Evolutionary conservation across 805 yeast genomes (phyloP).

Genomic region (Nadsonia fulvescens): DNA sequence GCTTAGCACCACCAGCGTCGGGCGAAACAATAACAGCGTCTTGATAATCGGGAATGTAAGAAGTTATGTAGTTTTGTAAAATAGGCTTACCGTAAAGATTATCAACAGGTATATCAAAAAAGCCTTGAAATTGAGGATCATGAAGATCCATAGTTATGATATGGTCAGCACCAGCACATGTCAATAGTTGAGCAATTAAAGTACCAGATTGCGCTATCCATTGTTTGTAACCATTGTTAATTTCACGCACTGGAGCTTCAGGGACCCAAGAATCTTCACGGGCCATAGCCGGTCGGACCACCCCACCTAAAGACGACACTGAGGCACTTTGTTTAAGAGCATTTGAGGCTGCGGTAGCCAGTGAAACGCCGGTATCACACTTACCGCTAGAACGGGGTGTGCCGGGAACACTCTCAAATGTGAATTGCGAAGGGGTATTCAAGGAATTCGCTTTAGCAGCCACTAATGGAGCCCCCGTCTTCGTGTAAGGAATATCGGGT

Average conservation of each 20-base stretch:
- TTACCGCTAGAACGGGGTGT: conserved; percentile 20
- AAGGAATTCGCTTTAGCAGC: conserved; percentile 8
- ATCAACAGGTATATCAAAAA: conserved; percentile 91
- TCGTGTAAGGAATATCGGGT: conserved; percentile 77
- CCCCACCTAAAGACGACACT: conserved; percentile 1
- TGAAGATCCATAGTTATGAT: conserved; percentile 95
- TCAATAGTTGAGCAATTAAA: conserved; percentile 67
- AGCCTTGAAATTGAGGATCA: conserved; percentile 96
- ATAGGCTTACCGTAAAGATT: conserved; percentile 80
- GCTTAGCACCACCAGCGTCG: conserved; percentile 97
- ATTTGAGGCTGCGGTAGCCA: conserved; percentile 6
- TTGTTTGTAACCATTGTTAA: conserved; percentile 58
- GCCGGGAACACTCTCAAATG: conserved; percentile 34
- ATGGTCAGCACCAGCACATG: conserved; percentile 91
- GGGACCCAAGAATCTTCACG: conserved; percentile 7
- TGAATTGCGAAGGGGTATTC: conserved; percentile 20
- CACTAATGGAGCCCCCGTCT: conserved; percentile 52
- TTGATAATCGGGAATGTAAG: conserved; percentile 57
- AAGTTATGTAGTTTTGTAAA: conserved; percentile 65
- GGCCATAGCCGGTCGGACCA: background rate
- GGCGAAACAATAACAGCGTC: conserved; percentile 91
- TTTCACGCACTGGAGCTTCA: conserved; percentile 7
- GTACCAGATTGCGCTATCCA: conserved; percentile 97
- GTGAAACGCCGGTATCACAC: background rate
- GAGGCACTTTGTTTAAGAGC: background rate